Evolutionary conservation across 2,329 filamentous ascomycete species (phyloP).

Genomic region (Sclerotinia glacialis): DNA sequence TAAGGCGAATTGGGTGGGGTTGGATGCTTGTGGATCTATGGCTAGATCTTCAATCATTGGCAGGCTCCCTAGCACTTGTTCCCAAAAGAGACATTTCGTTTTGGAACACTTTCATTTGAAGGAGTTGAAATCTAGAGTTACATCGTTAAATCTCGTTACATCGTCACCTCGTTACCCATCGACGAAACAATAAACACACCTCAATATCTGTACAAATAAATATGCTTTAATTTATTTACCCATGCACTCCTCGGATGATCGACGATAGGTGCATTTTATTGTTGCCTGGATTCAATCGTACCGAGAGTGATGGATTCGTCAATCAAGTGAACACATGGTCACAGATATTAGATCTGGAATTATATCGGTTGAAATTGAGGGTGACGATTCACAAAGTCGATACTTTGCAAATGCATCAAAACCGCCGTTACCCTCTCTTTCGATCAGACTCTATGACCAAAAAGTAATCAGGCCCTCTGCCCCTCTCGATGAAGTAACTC

Average conservation of each 20-base stretch:
- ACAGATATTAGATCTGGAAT: conserved; percentile 14
- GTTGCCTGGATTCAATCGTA: conserved; percentile 17
- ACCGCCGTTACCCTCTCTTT: not conserved
- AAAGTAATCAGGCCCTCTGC: not conserved
- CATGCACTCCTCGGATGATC: conserved; percentile 14
- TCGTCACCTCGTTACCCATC: conserved; percentile 15
- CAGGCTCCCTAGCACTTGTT: not conserved
- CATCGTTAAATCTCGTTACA: no score
- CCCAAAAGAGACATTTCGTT: conserved; percentile 15
- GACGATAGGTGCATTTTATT: conserved; percentile 13
- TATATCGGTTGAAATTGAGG: not conserved
- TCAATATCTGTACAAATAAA: conserved; percentile 10
- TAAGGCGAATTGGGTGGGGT: conserved; percentile 1
- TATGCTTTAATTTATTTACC: conserved; percentile 12
- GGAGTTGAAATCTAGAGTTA: conserved; percentile 19
- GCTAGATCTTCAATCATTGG: conserved; percentile 20
- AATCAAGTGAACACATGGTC: conserved; percentile 3
- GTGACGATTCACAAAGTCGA: not conserved
- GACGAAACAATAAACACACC: conserved; percentile 13
- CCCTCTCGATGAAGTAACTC: conserved; percentile 9
- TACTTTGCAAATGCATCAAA: not conserved
- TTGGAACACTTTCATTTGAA: conserved; percentile 4
- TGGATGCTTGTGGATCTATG: conserved; percentile 3
- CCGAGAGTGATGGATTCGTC: conserved; percentile 3
- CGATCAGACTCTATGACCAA: not conserved